Percentiles rank a stretch among this genome's conserved stretches.
phyloP scores from a whole-genome alignment of 768 basidiomycete species.

The Tylopilus rubrobrunneus region DNA sequence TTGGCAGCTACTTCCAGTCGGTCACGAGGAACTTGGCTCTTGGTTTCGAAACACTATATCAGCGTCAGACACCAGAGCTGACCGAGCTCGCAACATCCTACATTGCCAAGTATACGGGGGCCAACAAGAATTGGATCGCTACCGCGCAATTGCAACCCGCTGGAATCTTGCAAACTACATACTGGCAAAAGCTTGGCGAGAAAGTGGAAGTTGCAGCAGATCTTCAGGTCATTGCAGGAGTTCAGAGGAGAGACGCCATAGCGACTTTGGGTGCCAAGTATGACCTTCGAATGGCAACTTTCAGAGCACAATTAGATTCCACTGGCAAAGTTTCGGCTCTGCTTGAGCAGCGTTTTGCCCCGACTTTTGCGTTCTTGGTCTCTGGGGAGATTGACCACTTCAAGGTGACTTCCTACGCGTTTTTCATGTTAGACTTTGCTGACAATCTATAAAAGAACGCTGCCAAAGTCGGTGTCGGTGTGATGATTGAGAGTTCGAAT shows the following conservation, averaged over 20 bases:
- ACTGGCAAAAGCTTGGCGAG: constrained; percentile 94
- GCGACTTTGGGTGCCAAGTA: constrained; percentile 96
- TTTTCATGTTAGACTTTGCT: neutral
- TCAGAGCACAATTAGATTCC: constrained; percentile 92
- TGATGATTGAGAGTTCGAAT: constrained; percentile 90
- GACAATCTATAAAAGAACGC: constrained; percentile 56
- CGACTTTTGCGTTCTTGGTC: constrained; percentile 90
- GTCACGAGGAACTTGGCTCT: constrained; percentile 85
- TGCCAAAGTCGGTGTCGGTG: constrained; percentile 93
- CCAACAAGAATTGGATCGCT: constrained; percentile 84
- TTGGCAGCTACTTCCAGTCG: constrained; percentile 91
- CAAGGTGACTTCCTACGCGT: constrained; percentile 56
- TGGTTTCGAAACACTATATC: constrained; percentile 81
- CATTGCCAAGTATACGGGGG: constrained; percentile 72
- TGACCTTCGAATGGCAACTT: constrained; percentile 89
- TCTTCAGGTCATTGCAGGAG: constrained; percentile 75
- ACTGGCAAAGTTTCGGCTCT: constrained; percentile 93
- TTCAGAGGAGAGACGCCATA: constrained; percentile 81
- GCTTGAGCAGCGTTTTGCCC: constrained; percentile 94
- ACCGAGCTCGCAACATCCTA: constrained; percentile 72
- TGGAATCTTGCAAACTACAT: constrained; percentile 85
- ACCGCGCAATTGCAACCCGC: constrained; percentile 83
- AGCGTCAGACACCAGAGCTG: constrained; percentile 69
- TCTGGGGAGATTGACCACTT: constrained; percentile 98
- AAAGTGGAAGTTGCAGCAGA: constrained; percentile 98